Evolutionary conservation across 352 stramenopile genomes (phyloP).

Genomic region (Blastocystis sp.): DNA sequence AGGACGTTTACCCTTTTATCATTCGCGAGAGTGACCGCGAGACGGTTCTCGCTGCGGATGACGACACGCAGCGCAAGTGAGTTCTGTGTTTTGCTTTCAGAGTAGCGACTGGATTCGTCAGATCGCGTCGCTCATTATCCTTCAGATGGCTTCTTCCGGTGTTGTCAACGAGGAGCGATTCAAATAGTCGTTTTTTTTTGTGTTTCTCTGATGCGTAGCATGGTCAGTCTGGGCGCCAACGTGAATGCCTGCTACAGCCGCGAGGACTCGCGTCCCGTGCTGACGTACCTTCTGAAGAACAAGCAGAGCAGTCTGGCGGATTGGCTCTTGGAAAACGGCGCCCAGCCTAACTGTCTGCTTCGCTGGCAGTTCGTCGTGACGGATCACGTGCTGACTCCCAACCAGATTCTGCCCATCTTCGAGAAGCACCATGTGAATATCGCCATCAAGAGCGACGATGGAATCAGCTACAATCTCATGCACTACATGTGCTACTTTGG

Average conservation of each 20-base stretch:
- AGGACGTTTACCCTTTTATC: neutral
- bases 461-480: conserved; percentile 45
- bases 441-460: conserved; percentile 19
- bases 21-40: neutral
- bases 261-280: neutral
- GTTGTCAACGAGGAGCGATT: neutral
- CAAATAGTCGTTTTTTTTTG: neutral
- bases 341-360: neutral
- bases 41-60: conserved; percentile 18
- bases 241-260: conserved; percentile 33
- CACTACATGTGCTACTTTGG: conserved; percentile 54
- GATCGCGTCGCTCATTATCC: conserved; percentile 6
- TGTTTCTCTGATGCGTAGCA: neutral
- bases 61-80: conserved; percentile 2
- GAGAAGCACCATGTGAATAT: neutral
- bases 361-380: conserved; percentile 39
- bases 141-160: conserved; percentile 32
- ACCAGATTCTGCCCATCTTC: neutral
- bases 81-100: neutral
- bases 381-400: neutral
- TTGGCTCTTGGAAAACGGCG: neutral
- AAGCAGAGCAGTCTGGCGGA: neutral
- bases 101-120: conserved; percentile 24
- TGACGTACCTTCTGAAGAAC: conserved; percentile 13
- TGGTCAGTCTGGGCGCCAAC: conserved; percentile 29